Base-by-base conservation (phyloP, 2,329 filamentous ascomycete genomes). In the Alternaria conjuncta region DNA sequence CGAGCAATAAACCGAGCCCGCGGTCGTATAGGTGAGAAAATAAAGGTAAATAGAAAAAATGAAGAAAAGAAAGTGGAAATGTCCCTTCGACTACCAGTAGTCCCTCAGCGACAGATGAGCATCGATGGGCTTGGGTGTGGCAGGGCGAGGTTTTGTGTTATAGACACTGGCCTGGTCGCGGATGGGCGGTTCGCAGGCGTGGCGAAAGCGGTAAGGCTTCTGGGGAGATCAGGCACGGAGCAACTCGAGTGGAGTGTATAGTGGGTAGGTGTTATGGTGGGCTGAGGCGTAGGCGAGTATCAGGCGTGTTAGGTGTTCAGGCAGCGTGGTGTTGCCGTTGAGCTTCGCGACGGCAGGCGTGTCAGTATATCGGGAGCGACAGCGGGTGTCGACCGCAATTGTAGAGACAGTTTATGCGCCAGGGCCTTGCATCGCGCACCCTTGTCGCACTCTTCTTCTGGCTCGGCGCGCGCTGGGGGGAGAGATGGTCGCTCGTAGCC, bases 51-150 rank as follows among this genome's bases (percentile, higher is more conserved):
- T 61, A 53, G 49, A 61, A 54, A 64, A 61, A 43, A 23, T 26
- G 54, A 54, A 51, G 41, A 57, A 65, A 55, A 44, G 59, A 50
- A 57, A 57, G 65, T 50, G 57, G 57, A 64, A 23, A 57, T 63
- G 57, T 60, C 63, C 64, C 67, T 69, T 74, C 69, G 75, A 78
- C 76, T 78, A 80, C 78, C 78, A 78, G 78, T 77, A 79, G 76
- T 41, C 36, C 73, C 75, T 65, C 60, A 53, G 75, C 71, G 68
- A 72, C 71, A 70, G 65, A 67, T 70, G 65, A 75, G 72, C 75
- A 76, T 71, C 71, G 67, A 69, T 63, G 56, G 58, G 59, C 62
- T 45, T 63, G 62, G 63, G 67, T 64, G 61, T 66, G 69, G 63
- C 60, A 55, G 58, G 49, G 30, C 59, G 72, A 75, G 70, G 74